Conservation (phyloP, 176 grass and related monocot species). For the Panicum miliaceum region DNA sequence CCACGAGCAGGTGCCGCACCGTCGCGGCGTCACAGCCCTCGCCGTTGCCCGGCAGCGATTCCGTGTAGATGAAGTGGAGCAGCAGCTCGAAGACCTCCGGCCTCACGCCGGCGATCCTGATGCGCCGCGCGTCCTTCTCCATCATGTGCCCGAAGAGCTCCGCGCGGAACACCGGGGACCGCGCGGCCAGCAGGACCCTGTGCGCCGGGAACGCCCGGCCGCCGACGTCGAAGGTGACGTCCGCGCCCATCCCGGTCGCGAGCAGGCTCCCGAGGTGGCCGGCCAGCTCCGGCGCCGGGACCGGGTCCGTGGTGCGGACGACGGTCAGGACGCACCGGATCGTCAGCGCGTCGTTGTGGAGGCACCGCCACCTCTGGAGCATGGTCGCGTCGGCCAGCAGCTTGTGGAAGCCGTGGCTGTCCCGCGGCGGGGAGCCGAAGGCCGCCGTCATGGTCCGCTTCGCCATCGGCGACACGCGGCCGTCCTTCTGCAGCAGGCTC, state of each 20-base stretch:
- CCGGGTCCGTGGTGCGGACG: background rate
- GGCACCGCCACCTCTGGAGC: background rate
- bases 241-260: background rate
- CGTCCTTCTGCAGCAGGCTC: background rate
- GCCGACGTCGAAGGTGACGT: conserved; percentile 23
- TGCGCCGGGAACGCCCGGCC: conserved; percentile 13
- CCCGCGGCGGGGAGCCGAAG: background rate
- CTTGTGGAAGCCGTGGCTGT: background rate
- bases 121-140: background rate
- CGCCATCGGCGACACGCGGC: background rate
- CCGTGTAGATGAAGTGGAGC: conserved; percentile 9
- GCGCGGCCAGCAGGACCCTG: conserved; percentile 26
- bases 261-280: background rate
- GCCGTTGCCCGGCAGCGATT: background rate
- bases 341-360: background rate
- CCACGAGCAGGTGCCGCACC: background rate
- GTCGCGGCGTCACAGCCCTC: background rate
- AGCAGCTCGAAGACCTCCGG: background rate
- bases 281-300: background rate
- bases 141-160: conserved; percentile 26
- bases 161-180: conserved; percentile 30
- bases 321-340: background rate
- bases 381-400: background rate
- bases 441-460: background rate
- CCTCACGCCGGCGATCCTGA: conserved; percentile 9